phyloP scores from a whole-genome alignment of 306 rosid species.

The Glycine soja region DNA sequence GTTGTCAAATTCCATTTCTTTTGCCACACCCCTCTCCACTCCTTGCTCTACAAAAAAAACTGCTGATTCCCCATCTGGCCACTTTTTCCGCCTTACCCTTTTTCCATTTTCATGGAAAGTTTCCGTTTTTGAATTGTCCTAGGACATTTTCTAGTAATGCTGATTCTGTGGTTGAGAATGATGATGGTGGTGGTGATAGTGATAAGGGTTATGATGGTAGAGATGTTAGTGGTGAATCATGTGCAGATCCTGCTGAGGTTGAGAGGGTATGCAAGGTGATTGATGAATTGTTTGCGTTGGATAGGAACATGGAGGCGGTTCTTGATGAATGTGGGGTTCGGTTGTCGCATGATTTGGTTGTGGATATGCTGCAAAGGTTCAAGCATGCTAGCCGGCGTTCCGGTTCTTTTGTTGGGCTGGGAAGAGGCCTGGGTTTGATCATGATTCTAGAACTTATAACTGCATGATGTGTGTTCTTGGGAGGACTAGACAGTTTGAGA shows the following conservation, averaged over 20 bases:
- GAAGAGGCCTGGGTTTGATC: conserved; percentile 64
- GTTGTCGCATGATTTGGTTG: conserved; percentile 80
- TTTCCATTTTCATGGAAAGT: conserved; percentile 35
- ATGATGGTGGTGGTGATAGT: conserved; percentile 44
- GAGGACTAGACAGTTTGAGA: conserved; percentile 89
- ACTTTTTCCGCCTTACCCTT: conserved; percentile 10
- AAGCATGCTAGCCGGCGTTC: conserved; percentile 85
- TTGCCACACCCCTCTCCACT: conserved; percentile 83
- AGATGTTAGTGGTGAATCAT: conserved; percentile 38
- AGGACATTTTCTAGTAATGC: conserved; percentile 50
- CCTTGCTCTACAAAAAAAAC: conserved; percentile 64
- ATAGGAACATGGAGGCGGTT: conserved; percentile 92
- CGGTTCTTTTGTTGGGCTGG: conserved; percentile 93
- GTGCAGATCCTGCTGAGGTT: conserved; percentile 69
- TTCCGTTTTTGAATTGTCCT: conserved; percentile 1
- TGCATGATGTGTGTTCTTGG: conserved; percentile 78
- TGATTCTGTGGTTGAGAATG: conserved; percentile 53
- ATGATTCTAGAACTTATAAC: conserved; percentile 73
- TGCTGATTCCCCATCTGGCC: conserved; percentile 51
- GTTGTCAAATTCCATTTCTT: conserved; percentile 76
- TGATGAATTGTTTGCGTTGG: conserved; percentile 87
- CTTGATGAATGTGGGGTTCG: conserved; percentile 72
- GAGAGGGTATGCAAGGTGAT: conserved; percentile 83
- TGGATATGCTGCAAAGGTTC: conserved; percentile 78
- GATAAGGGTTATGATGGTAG: conserved; percentile 18